Percentiles rank a stretch among this genome's conserved stretches.
phyloP scores from a whole-genome alignment of 2,329 filamentous ascomycete species.

The Pseudocercospora cruenta region DNA sequence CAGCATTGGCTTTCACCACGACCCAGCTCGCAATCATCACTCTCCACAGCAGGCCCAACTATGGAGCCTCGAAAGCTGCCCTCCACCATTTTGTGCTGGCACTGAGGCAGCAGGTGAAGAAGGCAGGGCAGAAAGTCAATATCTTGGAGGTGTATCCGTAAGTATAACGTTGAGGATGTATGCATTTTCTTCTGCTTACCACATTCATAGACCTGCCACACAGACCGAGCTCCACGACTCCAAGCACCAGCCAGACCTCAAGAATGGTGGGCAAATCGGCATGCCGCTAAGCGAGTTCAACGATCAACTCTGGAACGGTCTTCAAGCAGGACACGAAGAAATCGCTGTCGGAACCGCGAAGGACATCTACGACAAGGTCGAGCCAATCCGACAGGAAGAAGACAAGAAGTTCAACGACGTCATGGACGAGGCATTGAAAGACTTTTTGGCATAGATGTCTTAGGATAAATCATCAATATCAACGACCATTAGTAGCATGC shows the following conservation, averaged over 20 bases:
- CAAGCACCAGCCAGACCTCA: slow-evolving; percentile 20
- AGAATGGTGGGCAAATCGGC: slow-evolving; percentile 20
- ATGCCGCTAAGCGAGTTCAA: slow-evolving; percentile 18
- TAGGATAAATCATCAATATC: no score
- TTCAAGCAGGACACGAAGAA: slow-evolving; percentile 10
- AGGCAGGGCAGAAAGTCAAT: slow-evolving; percentile 6
- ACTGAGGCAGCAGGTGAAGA: slow-evolving; percentile 8
- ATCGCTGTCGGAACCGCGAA: slow-evolving; percentile 18
- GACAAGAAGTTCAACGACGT: slow-evolving; percentile 18
- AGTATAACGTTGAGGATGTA: neutral
- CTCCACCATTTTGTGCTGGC: slow-evolving; percentile 19
- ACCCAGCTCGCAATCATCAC: slow-evolving; percentile 21
- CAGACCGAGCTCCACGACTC: slow-evolving; percentile 22
- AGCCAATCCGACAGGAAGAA: slow-evolving; percentile 10
- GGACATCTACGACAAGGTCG: slow-evolving; percentile 12
- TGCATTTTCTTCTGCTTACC: neutral
- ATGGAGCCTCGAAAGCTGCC: slow-evolving; percentile 22
- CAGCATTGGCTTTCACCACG: slow-evolving; percentile 18
- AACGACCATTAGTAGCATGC: no score
- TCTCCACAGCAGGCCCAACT: slow-evolving; percentile 19
- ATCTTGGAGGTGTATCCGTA: slow-evolving; percentile 18
- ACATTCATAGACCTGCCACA: slow-evolving; percentile 1
- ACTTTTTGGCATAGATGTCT: slow-evolving; percentile 14
- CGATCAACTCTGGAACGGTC: slow-evolving; percentile 13
- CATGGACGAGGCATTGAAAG: slow-evolving; percentile 18